Conservation (phyloP, 371 early-diverging fungal genomes). For the Zopfochytrium polystomum region DNA sequence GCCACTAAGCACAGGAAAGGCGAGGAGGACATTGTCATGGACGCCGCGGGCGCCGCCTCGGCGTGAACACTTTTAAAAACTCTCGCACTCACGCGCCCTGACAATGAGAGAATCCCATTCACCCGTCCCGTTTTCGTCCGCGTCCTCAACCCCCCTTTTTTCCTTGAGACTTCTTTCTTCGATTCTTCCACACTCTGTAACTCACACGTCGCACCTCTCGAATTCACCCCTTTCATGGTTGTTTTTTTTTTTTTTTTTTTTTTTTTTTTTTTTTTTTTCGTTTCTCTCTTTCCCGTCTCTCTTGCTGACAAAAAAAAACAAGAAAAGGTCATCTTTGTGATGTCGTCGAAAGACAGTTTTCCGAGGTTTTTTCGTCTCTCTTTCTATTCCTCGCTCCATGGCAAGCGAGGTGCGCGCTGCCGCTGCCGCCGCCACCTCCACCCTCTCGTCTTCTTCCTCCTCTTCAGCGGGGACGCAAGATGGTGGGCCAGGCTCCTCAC, state of each 20-base stretch:
- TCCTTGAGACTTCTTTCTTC: no score
- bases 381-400: background rate
- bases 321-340: no score
- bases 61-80: background rate
- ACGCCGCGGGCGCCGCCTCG: background rate
- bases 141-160: background rate
- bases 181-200: no score
- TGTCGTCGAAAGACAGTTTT: no score
- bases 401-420: no score
- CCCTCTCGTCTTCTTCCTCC: no score
- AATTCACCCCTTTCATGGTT: background rate
- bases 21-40: conserved; percentile 3
- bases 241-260: background rate
- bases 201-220: background rate
- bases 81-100: background rate
- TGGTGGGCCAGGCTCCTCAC: background rate
- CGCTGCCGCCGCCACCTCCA: no score
- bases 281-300: background rate
- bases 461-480: background rate
- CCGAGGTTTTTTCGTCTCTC: background rate
- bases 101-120: background rate
- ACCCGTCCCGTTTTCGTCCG: background rate
- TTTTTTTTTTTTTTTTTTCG: background rate
- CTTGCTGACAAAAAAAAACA: background rate
- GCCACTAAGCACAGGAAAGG: conserved; percentile 3